Evolutionary conservation across 78 protist genomes (phyloP).

Genomic region (Andalucia godoyi): DNA sequence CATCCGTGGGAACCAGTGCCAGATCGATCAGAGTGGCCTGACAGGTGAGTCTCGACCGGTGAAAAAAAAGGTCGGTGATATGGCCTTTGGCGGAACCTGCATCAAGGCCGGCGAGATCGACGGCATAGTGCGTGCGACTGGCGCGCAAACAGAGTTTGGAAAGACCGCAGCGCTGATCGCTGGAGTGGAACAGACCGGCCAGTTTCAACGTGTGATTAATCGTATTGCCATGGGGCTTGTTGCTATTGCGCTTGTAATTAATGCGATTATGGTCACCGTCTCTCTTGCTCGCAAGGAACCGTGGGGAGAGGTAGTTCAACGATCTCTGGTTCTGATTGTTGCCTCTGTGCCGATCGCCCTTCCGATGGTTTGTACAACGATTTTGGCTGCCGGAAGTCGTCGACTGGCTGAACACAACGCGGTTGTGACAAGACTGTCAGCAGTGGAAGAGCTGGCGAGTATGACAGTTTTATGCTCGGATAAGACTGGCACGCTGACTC

Average conservation of each 20-base stretch:
- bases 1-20: no score
- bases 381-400: conserved; percentile 71
- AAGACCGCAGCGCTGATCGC: conserved; percentile 54
- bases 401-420: conserved; percentile 52
- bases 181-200: neutral
- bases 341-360: conserved; percentile 64
- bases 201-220: neutral
- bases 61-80: conserved; percentile 31
- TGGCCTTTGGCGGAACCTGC: conserved; percentile 54
- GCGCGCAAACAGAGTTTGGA: conserved; percentile 70
- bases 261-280: conserved; percentile 35
- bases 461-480: conserved; percentile 40
- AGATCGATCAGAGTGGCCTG: conserved; percentile 61
- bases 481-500: conserved; percentile 40
- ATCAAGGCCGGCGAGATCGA: conserved; percentile 70
- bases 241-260: neutral
- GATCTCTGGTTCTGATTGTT: conserved; percentile 10
- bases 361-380: conserved; percentile 69
- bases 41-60: conserved; percentile 78
- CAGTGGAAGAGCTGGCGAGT: conserved; percentile 64
- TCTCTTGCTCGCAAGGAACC: conserved; percentile 33
- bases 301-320: conserved; percentile 35
- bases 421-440: conserved; percentile 68
- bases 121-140: conserved; percentile 67
- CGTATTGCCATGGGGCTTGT: neutral